Base-by-base conservation (phyloP, 768 basidiomycete genomes). In the Harrya chromipes region DNA sequence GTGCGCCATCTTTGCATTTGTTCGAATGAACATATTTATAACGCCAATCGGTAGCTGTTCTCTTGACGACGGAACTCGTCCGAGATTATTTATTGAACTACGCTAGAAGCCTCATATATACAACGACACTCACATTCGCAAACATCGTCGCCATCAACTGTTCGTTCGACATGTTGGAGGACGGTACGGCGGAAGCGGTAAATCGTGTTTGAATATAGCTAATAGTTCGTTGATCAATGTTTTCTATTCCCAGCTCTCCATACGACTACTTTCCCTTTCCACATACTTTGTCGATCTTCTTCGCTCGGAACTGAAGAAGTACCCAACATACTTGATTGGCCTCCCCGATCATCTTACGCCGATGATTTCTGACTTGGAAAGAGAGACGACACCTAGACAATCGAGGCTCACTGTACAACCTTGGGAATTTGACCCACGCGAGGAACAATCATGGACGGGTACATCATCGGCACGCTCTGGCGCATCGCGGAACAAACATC, bases 51-150 rank as follows among this genome's bases (percentile, higher is more conserved):
- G 2, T 46, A 86, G 94, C 94, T 39, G 89, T 90, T 6, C 67
- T 97, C 6, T 70, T 97, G 33, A 85, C 84, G 14, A 85, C 74
- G 14, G 74, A 78, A 1, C 72, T 90, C 10, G 76, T 95, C 39
- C 83, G 86, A 11, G 81, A 88, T 54, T 97, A 93, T 68, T 73
- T 97, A 19, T 70, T 97, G 56, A 97, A 97, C 65, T 98, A 94
- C 68, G 93, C 93, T 0, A 79, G 94, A 23, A 80, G 92, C 3
- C 74, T 97, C 43, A 90, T 97, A 43, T 97, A 93, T 70, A 97
- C 93, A 3, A 97, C 95, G 0, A 81, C 90, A 1, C 76, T 91
- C 50, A 83, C 85, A 52, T 81, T 83, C 57, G 78, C 85, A 12
- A 92, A 83, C 60, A 77, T 94, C 36, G 71, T 92, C 40, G 84